These are phyloP conservation scores for Polyplosphaeria fusca DNA, from an alignment of 495 filamentous ascomycete genomes.

Conservation along the genomic window DNA sequence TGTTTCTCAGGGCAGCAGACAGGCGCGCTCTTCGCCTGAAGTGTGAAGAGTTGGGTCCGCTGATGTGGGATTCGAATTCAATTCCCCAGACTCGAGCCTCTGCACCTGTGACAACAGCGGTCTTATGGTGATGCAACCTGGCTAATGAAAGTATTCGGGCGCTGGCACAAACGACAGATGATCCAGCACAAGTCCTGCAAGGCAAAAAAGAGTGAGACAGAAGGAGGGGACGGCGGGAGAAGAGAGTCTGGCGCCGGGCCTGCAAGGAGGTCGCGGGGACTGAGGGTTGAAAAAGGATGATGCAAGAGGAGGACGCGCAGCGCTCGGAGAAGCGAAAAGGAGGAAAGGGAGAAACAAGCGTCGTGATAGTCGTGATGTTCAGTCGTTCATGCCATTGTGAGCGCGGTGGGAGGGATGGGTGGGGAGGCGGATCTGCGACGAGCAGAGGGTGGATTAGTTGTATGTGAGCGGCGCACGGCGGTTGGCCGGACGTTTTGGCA, in stretches of 20 bases:
- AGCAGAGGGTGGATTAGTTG: not conserved
- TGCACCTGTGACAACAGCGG: not conserved
- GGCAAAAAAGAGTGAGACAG: slow-evolving; percentile 12
- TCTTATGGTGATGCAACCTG: slow-evolving; percentile 6
- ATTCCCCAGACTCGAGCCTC: no score
- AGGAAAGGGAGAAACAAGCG: not conserved
- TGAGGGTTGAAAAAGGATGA: slow-evolving; percentile 1
- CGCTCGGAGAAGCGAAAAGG: slow-evolving; percentile 5
- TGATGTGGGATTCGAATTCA: no score
- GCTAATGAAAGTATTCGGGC: not conserved
- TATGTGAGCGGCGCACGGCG: slow-evolving; percentile 14
- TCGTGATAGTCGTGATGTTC: slow-evolving; percentile 26
- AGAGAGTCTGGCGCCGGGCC: slow-evolving; percentile 16
- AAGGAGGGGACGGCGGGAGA: slow-evolving; percentile 11
- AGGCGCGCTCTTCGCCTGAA: no score
- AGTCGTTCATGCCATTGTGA: slow-evolving; percentile 21
- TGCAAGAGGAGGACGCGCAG: slow-evolving; percentile 17
- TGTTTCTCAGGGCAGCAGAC: no score
- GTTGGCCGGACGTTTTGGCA: slow-evolving; percentile 16
- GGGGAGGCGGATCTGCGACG: slow-evolving; percentile 7
- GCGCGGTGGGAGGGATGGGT: not conserved
- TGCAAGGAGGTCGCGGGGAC: slow-evolving; percentile 27
- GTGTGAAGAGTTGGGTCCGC: no score
- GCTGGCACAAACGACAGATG: slow-evolving; percentile 1
- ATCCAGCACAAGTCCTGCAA: slow-evolving; percentile 7